Base-by-base conservation (phyloP, 371 early-diverging fungal genomes). In the Zancudomyces culisetae region DNA sequence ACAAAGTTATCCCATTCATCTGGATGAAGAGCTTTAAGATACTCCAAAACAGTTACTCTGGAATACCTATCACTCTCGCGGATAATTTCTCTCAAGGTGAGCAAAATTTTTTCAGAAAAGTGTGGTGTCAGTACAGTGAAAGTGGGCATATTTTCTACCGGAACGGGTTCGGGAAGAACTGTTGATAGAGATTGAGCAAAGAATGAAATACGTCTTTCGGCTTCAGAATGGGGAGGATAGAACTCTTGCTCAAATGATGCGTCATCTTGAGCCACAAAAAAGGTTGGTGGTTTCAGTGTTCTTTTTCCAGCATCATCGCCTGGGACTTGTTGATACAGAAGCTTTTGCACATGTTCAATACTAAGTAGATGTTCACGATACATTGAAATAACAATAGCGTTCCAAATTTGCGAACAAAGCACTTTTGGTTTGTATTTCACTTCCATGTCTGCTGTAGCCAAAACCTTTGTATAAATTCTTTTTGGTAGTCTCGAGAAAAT, bases 1-100 rank as follows among this genome's bases (percentile, higher is more conserved):
- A 90, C 86, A 70, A 87, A 90, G 66, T 88, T 88, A 48, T 83
- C 86, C 89, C 88, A 89, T 60, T 89, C 90, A 19, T 78, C 73
- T 0, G 84, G 70, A 56, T 87, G 83, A 23, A 88, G 69, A 26
- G 85, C 80, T 60, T 90, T 87, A 43, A 90, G 60, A 45, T 90
- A 90, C 68, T 89, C 88, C 27, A 90, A 63, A 47, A 87, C 57
- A 6, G 86, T 87, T 8, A 90, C 77, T 1, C 85, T 74, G 2
- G 82, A 84, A 58, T 82, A 76, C 49, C 79, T 71, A 55, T 90
- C 89, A 51, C 83, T 80, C 57, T 86, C 87, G 24, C 83, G 70
- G 55, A 88, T 84, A 51, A 89, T 83, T 65, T 89, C 89, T 23
- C 83, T 72, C 41, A 88, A 66, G 1, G 81, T 75, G 50, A 89